Evolutionary conservation across 768 basidiomycete genomes (phyloP), one percentile per base, ranked within the genome.

Genomic region (Lanmaoa pseudosensibilis): DNA sequence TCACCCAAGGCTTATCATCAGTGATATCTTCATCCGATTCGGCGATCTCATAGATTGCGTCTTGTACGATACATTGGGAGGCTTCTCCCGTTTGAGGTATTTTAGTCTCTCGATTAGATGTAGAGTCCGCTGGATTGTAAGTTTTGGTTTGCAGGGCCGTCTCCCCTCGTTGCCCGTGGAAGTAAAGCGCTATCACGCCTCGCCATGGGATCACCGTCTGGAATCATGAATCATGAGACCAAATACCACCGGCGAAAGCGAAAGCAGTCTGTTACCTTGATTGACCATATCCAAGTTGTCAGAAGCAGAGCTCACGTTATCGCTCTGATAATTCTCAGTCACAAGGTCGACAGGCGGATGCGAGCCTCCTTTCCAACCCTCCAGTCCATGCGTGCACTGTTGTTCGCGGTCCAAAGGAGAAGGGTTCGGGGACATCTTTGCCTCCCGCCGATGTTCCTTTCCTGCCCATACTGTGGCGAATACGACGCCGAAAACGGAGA

Each of bases 381-480:
- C 43, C 37, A 56, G 15, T 13, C 4, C 13, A 12, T 32, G 21
- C 7, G 10, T 25, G 12, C 15, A 4, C 1, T 11, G 27, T n/a
- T 25, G 52, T 23, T 38, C 40, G 11, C 2, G 37, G 38, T 39
- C 36, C 21, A 21, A 2, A 18, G 12, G 23, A 19, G 25, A 4
- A 1, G 32, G 0, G 12, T 27, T 23, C 23, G 0, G 13, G 5
- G 25, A 19, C 43, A 5, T 12, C 0, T 27, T 19, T 16, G 46
- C 57, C 37, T 56, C 47, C 12, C 43, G 47, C 10, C 41, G 47
- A 5, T 39, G 57, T 21, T 56, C 48, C 33, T 46, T 58, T 25
- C 60, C 56, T 18, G 53, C 55, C 56, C 56, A 62, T 10, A 54
- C 52, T 2, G 41, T 62, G 4, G 61, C 60, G 23, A 62, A 62